These are phyloP conservation scores for Tilletia walkeri DNA, from an alignment of 1,284 basidiomycete species.

Conservation along the genomic window DNA sequence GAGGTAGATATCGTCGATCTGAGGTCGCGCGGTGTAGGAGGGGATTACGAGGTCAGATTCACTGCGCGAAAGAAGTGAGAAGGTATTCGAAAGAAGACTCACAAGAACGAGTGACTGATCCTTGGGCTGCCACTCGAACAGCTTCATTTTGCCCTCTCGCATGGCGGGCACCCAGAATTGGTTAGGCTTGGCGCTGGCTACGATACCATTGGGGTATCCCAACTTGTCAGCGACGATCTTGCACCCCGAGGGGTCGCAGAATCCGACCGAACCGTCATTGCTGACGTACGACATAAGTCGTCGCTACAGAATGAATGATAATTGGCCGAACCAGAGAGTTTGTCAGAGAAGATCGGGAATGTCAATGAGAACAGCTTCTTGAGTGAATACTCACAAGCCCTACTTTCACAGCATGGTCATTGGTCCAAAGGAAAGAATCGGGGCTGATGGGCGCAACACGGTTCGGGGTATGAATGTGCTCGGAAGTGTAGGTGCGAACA, in stretches of 20 bases:
- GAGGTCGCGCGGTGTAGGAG: not conserved
- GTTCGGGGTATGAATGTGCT: slow-evolving; percentile 67
- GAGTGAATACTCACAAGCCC: slow-evolving; percentile 25
- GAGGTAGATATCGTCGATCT: slow-evolving; percentile 34
- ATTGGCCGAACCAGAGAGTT: not conserved
- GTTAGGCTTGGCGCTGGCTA: slow-evolving; percentile 24
- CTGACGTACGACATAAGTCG: slow-evolving; percentile 27
- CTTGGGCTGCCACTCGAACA: slow-evolving; percentile 35
- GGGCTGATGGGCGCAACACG: slow-evolving; percentile 63
- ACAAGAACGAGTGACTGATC: slow-evolving; percentile 26
- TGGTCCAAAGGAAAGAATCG: slow-evolving; percentile 45
- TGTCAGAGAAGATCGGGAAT: not conserved
- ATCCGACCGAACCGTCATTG: slow-evolving; percentile 29
- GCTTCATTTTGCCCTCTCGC: slow-evolving; percentile 29
- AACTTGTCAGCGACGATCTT: slow-evolving; percentile 34
- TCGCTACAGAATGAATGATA: not conserved
- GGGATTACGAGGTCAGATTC: not conserved
- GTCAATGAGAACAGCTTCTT: not conserved
- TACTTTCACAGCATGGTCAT: slow-evolving; percentile 40
- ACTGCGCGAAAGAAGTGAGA: not conserved
- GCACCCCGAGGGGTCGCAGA: slow-evolving; percentile 41
- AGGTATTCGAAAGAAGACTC: not conserved
- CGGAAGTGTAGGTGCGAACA: slow-evolving; percentile 64
- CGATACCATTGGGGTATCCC: slow-evolving; percentile 38
- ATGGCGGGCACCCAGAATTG: slow-evolving; percentile 32